Percentiles rank a stretch among this genome's conserved stretches.
Conservation (phyloP, 805 yeast genomes). For the Monosporozyma siamensis region DNA sequence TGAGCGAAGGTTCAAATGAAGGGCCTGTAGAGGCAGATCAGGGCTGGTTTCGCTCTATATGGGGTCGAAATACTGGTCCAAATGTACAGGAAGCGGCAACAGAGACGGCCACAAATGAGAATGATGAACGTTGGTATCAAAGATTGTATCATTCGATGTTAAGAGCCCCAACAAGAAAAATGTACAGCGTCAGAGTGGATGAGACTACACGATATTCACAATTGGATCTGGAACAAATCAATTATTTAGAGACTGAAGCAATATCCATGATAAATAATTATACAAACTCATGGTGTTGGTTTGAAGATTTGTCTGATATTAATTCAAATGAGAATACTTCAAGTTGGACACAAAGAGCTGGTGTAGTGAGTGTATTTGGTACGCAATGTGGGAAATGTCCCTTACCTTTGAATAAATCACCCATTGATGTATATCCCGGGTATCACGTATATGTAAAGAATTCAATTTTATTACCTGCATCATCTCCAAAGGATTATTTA, state of each 20-base stretch:
- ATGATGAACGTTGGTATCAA: not conserved
- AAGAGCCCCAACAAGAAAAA: not conserved
- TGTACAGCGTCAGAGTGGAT: slow-evolving; percentile 7
- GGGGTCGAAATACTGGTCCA: not conserved
- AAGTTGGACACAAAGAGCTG: slow-evolving; percentile 11
- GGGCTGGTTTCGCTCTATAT: not conserved
- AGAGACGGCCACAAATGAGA: not conserved
- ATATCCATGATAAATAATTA: slow-evolving; percentile 15
- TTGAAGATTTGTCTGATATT: slow-evolving; percentile 17
- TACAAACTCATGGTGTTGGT: slow-evolving; percentile 28
- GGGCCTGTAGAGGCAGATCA: not conserved
- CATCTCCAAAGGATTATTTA: slow-evolving; percentile 19
- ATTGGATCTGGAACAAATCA: slow-evolving; percentile 20
- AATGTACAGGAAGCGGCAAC: not conserved
- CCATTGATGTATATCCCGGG: slow-evolving; percentile 11
- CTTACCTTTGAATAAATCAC: slow-evolving; percentile 20
- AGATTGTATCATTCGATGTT: not conserved
- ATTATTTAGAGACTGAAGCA: slow-evolving; percentile 21
- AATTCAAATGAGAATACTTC: slow-evolving; percentile 6
- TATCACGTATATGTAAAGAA: slow-evolving; percentile 20
- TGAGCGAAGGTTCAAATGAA: not conserved
- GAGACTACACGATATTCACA: slow-evolving; percentile 21
- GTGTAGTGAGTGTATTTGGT: slow-evolving; percentile 22
- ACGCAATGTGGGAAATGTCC: slow-evolving; percentile 27
- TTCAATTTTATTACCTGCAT: slow-evolving; percentile 24